Base-by-base conservation (phyloP, 371 early-diverging fungal genomes). In the Apophysomyces variabilis region DNA sequence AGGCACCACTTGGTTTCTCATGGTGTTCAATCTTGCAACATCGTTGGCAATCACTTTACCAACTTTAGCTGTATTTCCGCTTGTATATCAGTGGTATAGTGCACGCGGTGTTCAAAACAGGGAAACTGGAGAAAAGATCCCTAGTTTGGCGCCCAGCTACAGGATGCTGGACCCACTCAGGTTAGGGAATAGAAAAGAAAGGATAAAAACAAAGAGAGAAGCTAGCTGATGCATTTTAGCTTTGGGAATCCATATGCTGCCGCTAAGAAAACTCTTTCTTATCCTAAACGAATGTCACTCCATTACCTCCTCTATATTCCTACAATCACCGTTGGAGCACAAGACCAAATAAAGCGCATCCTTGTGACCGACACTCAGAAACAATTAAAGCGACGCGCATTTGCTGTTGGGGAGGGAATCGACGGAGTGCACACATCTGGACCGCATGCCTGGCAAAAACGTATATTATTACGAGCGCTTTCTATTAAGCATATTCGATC, bases 301-400 rank as follows among this genome's bases (percentile, higher is more conserved):
- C 54, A 26, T 21, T 50, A 50, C 21, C 9, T 50, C n/a, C 3
- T 50, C 1, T 50, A 50, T 50, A 16, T 9, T 5, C 54, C 54
- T 21, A 18, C 21, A 16, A 18, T 50, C 4, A 21, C 54, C 5
- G 21, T 26, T 7, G 21, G 54, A 21, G 8, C 21, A 5, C 54
- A 16, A 11, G 21, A 21, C n/a, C 21, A 50, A 21, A 9, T 50
- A 4, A 50, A 21, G 54, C 54, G 54, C 21, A 50, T 50, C 54
- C 54, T 50, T 8, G 54, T 50, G 21, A 50, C 54, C 5, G 54
- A 50, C 8, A 50, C 54, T 9, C 54, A 50, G 54, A 50, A 50
- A 21, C 54, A 50, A 50, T 50, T 50, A 50, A 16, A 21, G 21
- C 54, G 54, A n/a, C 18, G 21, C 9, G 21, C 54, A 21, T 50